phyloP scores from a whole-genome alignment of 306 rosid species.

The Sicyos baderoa region DNA sequence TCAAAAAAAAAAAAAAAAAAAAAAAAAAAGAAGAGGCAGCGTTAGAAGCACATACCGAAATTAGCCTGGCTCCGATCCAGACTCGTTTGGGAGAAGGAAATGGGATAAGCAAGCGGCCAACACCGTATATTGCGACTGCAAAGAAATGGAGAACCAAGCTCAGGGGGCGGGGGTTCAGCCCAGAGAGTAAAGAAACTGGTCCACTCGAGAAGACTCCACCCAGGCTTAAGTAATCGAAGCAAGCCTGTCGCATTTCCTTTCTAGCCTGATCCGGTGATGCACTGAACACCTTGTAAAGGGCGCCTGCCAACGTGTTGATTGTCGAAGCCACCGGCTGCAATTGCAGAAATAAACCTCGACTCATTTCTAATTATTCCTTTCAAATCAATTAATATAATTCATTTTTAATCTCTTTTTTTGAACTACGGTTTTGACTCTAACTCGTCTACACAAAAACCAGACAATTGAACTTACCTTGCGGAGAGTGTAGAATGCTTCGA shows the following conservation, averaged over 20 bases:
- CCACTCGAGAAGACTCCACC: conserved; percentile 80
- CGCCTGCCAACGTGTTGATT: conserved; percentile 93
- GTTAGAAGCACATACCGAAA: conserved; percentile 38
- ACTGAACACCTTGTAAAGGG: conserved; percentile 84
- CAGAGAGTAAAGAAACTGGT: conserved; percentile 80
- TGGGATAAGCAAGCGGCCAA: conserved; percentile 72
- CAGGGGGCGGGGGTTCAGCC: conserved; percentile 81
- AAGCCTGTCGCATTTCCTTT: conserved; percentile 93
- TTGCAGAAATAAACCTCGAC: not conserved
- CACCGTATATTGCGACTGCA: conserved; percentile 81
- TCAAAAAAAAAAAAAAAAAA: too few relatives aligned
- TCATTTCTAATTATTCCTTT: too few relatives aligned
- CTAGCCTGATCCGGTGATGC: conserved; percentile 90
- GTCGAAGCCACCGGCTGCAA: conserved; percentile 94
- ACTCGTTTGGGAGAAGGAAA: conserved; percentile 79
- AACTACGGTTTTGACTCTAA: too few relatives aligned
- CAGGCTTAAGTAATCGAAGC: conserved; percentile 87
- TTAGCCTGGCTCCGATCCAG: conserved; percentile 71
- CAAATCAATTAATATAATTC: too few relatives aligned
- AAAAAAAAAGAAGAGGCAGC: not conserved
- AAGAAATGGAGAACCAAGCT: conserved; percentile 92
- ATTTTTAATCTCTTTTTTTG: too few relatives aligned
- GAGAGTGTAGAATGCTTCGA: conserved; percentile 76
- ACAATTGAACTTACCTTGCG: conserved; percentile 50
- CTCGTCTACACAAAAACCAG: too few relatives aligned